Evolutionary conservation across 1,139 yeast species (phyloP).

Genomic region (Magnusiomyces magnusii): DNA sequence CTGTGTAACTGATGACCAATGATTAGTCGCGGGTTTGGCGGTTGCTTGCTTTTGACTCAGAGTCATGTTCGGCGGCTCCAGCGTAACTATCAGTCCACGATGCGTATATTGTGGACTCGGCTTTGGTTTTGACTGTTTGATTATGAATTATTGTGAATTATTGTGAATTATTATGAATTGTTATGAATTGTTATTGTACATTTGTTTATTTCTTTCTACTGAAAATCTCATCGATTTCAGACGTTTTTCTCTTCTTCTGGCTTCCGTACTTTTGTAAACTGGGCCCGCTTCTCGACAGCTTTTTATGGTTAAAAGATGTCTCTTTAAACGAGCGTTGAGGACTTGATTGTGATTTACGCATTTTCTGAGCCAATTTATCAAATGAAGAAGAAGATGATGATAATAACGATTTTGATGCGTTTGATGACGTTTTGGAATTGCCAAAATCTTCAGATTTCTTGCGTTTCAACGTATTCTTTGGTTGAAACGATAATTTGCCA

Average conservation of each 20-base stretch:
- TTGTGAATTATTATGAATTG: no score
- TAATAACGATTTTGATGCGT: no score
- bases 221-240: constrained; percentile 27
- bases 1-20: no score
- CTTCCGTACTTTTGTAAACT: background rate
- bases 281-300: background rate
- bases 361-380: background rate
- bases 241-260: constrained; percentile 15
- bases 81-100: no score
- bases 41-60: no score
- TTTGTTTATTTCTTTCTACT: constrained; percentile 5
- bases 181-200: no score
- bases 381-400: no score
- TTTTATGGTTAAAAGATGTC: background rate
- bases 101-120: no score
- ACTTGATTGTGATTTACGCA: background rate
- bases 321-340: background rate
- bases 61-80: no score
- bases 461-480: background rate
- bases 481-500: background rate
- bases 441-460: background rate
- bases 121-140: no score
- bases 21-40: no score
- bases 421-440: background rate
- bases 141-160: no score